Evolutionary conservation across 495 filamentous ascomycete species (phyloP).

Genomic region (Podospora comata): DNA sequence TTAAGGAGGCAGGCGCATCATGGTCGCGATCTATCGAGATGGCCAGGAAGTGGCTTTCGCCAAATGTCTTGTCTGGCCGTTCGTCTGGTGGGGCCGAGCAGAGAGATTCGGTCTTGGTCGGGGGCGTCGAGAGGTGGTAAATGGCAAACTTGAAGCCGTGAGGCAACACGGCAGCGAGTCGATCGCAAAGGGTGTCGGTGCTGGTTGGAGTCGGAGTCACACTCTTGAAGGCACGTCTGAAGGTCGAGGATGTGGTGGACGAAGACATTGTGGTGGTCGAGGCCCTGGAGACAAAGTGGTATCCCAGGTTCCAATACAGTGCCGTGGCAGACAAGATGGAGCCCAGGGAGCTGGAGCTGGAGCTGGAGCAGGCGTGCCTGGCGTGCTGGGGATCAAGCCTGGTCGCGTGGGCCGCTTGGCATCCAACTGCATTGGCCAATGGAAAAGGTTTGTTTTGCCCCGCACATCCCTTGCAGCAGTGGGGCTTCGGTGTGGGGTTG

Average conservation of each 20-base stretch:
- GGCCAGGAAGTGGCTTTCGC: constrained; percentile 82
- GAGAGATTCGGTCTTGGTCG: constrained; percentile 66
- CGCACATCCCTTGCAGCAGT: not conserved
- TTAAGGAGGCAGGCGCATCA: constrained; percentile 12
- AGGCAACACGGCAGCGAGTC: constrained; percentile 69
- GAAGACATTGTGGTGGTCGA: constrained; percentile 19
- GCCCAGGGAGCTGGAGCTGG: not conserved
- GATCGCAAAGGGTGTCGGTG: constrained; percentile 35
- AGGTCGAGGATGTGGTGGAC: constrained; percentile 13
- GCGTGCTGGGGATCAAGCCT: not conserved
- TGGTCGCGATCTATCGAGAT: constrained; percentile 54
- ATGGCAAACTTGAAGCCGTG: constrained; percentile 65
- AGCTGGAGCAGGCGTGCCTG: not conserved
- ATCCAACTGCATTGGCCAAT: not conserved
- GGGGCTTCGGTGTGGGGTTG: not conserved
- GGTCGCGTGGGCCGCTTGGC: not conserved
- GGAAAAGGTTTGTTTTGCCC: not conserved
- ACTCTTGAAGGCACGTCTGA: constrained; percentile 14
- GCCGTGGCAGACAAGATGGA: not conserved
- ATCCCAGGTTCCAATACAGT: not conserved
- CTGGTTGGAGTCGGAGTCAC: constrained; percentile 6
- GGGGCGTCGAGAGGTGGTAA: constrained; percentile 85
- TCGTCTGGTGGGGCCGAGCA: constrained; percentile 73
- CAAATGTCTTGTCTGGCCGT: constrained; percentile 70
- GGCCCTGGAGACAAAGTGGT: not conserved